These are phyloP conservation scores for Orobanche coerulescens DNA, from an alignment of 257 asterid genomes.

Conservation along the genomic window DNA sequence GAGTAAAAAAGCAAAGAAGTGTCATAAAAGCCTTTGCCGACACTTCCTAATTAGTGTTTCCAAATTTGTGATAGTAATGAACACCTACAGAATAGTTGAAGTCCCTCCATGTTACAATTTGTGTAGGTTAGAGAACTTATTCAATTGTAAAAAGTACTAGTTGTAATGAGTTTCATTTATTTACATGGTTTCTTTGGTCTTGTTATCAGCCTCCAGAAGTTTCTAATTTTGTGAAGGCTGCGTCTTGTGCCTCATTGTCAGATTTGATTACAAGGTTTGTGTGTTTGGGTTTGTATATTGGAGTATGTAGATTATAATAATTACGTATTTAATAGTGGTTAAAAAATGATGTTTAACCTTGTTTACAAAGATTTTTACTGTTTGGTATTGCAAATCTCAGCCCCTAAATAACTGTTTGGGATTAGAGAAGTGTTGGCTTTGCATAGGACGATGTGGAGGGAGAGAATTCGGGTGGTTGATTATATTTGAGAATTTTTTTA, in stretches of 20 bases:
- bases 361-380: no score
- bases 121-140: background rate
- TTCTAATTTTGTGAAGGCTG: conserved; percentile 68
- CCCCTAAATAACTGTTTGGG: background rate
- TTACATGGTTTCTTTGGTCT: conserved; percentile 21
- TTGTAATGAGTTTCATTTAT: background rate
- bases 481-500: no score
- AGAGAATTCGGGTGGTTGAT: no score
- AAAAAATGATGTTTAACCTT: background rate
- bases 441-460: no score
- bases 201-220: conserved; percentile 43
- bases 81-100: background rate
- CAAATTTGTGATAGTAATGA: background rate
- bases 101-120: background rate
- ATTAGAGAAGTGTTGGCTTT: no score
- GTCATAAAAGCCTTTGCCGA: no score
- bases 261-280: conserved; percentile 77
- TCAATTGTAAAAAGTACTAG: background rate
- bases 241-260: conserved; percentile 76
- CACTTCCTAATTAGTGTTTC: background rate
- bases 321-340: conserved; percentile 1
- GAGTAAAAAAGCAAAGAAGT: no score
- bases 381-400: background rate
- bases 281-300: conserved; percentile 7
- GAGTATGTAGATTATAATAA: background rate